Conservation (phyloP, 108 stramenopile genomes). For the Cyclostephanos invisitatus region DNA sequence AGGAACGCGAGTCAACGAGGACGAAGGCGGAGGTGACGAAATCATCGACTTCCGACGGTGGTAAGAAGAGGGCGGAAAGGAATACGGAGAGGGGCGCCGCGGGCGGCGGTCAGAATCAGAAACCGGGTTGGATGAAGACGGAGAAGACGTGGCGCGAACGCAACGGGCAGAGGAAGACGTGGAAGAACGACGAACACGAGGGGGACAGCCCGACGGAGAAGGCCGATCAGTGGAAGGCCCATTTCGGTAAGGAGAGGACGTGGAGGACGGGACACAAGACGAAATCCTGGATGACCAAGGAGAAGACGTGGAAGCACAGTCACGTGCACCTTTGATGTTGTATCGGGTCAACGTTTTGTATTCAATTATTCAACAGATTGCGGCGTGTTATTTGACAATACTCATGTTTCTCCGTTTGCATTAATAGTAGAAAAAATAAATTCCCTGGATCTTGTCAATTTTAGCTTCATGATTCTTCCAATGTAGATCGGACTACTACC, state of each 20-base stretch:
- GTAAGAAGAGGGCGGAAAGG: neutral
- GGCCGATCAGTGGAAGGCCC: neutral
- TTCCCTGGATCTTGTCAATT: too few relatives aligned
- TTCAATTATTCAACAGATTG: neutral
- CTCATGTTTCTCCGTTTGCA: too few relatives aligned
- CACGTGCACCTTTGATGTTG: constrained; percentile 8
- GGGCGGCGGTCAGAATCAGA: neutral
- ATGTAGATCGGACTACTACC: too few relatives aligned
- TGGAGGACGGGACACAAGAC: constrained; percentile 4
- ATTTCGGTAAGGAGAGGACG: neutral
- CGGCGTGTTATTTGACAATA: too few relatives aligned
- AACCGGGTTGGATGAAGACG: neutral
- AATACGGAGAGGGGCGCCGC: neutral
- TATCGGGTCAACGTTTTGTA: neutral
- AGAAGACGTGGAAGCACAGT: constrained; percentile 32
- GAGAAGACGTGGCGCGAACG: neutral
- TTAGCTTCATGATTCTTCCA: too few relatives aligned
- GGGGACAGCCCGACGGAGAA: neutral
- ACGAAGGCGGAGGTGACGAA: too few relatives aligned
- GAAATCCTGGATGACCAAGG: constrained; percentile 27
- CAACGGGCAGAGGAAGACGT: neutral
- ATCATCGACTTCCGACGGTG: too few relatives aligned
- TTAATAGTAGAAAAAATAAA: too few relatives aligned
- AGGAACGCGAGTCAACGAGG: neutral
- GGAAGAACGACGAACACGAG: neutral